phyloP scores from a whole-genome alignment of 169 alveolate genomes.

The Plasmodium yoelii region DNA sequence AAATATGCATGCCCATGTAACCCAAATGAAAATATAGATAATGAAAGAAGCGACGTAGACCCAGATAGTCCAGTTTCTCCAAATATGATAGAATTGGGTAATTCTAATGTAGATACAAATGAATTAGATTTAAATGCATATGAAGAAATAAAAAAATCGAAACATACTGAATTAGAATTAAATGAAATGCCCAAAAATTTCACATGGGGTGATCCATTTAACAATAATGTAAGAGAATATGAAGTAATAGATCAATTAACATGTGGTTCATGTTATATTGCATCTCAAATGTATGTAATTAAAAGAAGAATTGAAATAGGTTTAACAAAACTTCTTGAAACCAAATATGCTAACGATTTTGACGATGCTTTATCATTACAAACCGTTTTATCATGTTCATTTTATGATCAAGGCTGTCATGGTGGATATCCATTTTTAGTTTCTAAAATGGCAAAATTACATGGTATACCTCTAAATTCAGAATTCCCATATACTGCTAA shows the following conservation, averaged over 20 bases:
- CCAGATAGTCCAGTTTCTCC: slow-evolving; percentile 60
- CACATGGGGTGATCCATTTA: slow-evolving; percentile 89
- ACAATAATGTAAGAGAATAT: slow-evolving; percentile 75
- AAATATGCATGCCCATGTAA: slow-evolving; percentile 72
- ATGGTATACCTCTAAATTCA: slow-evolving; percentile 85
- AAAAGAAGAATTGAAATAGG: slow-evolving; percentile 91
- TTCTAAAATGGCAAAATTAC: slow-evolving; percentile 88
- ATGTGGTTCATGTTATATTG: slow-evolving; percentile 98
- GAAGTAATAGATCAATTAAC: slow-evolving; percentile 86
- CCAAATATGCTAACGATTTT: slow-evolving; percentile 70
- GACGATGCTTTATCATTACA: slow-evolving; percentile 78
- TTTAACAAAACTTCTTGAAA: slow-evolving; percentile 82
- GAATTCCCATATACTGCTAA: slow-evolving; percentile 77
- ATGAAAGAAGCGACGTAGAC: slow-evolving; percentile 8
- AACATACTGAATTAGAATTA: slow-evolving; percentile 52
- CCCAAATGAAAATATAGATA: slow-evolving; percentile 17
- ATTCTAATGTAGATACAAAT: slow-evolving; percentile 1
- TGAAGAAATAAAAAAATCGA: slow-evolving; percentile 28
- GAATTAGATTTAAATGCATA: slow-evolving; percentile 53
- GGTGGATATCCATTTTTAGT: slow-evolving; percentile 94
- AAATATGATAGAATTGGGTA: slow-evolving; percentile 3
- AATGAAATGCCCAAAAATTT: slow-evolving; percentile 79
- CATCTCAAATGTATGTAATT: slow-evolving; percentile 89
- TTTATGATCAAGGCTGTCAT: slow-evolving; percentile 90
- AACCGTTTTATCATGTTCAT: slow-evolving; percentile 74